Base-by-base conservation (phyloP, 148 eudicot species). In the Amaranthus palmeri region DNA sequence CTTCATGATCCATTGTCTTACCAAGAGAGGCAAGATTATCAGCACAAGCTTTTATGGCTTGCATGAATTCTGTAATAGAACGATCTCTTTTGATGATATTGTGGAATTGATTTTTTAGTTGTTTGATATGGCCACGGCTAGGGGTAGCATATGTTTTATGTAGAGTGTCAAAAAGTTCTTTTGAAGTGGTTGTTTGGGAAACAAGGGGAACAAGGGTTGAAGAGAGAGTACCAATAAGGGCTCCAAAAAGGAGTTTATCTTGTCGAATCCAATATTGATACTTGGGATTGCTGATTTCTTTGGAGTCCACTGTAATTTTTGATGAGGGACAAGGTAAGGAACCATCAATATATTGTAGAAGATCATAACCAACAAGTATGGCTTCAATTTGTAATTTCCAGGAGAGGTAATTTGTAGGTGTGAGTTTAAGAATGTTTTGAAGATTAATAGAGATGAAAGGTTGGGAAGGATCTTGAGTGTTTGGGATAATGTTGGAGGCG, bases 21-120 rank as follows among this genome's bases (percentile, higher is more conserved):
- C 76, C 76, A 0, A 73, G 42, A 0, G 18, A 2, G 1, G 69
- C 61, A 6, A 73, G 76, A 9, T 73, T 41, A 8, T 64, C 11
- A 0, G 52, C 12, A 8, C 12, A 9, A 7, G n/a, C 13, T 13
- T 73, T 63, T 10, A 73, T 51, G 0, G 61, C 0, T 10, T 52
- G 55, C 69, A 63, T 64, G 3, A 63, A 64, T 6, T 52, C 43
- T 1, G n/a, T n/a, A 0, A 73, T 53, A 8, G 69, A 9, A 0
- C 13, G 17, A 13, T 13, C n/a, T 7, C 17, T 61, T 3, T 60
- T 52, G 44, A n/a, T 2, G 13, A 42, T 52, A 5, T 42, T 1
- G 0, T 17, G 12, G 6, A 73, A 36, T 8, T 48, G 44, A 6
- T 40, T 10, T 8, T 72, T 72, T 2, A 72, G 17, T 12, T 73